Percentiles rank a stretch among this genome's conserved stretches.
Evolutionary conservation across 257 asterid genomes (phyloP).

Genomic region (Dorcoceras hygrometricum): DNA sequence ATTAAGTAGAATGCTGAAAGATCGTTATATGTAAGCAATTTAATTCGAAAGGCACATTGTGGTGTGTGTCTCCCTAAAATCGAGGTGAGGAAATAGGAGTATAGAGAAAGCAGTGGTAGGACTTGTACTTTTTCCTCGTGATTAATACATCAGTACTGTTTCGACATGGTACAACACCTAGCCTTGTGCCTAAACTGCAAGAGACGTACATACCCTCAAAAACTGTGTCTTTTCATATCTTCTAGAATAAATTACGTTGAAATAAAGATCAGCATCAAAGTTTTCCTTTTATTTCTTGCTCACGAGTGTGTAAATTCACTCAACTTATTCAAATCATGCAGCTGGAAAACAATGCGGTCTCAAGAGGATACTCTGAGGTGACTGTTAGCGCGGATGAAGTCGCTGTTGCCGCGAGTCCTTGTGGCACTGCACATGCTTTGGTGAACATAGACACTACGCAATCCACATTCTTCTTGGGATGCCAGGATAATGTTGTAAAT

Average conservation of each 20-base stretch:
- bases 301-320: slow-evolving; percentile 8
- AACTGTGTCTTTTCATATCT: not conserved
- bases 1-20: not conserved
- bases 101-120: slow-evolving; percentile 1
- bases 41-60: slow-evolving; percentile 14
- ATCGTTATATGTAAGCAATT: not conserved
- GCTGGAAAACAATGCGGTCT: slow-evolving; percentile 60
- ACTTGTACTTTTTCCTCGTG: slow-evolving; percentile 1
- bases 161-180: not conserved
- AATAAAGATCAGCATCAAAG: not conserved
- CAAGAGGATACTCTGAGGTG: slow-evolving; percentile 65
- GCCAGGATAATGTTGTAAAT: slow-evolving; percentile 64
- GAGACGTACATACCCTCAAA: not conserved
- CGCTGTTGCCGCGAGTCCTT: slow-evolving; percentile 66
- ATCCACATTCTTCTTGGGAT: slow-evolving; percentile 68
- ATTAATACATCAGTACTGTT: not conserved
- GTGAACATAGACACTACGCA: slow-evolving; percentile 52
- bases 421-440: slow-evolving; percentile 87
- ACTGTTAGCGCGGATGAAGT: slow-evolving; percentile 71
- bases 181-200: not conserved
- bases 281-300: slow-evolving; percentile 10
- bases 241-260: not conserved
- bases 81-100: slow-evolving; percentile 4
- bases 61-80: not conserved
- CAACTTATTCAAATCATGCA: slow-evolving; percentile 31